A percentile compares a stretch with the other conserved stretches of the same genome.
These are phyloP conservation scores for Puccinia sorghi DNA, from an alignment of 1,284 basidiomycete species.

Conservation along the genomic window DNA sequence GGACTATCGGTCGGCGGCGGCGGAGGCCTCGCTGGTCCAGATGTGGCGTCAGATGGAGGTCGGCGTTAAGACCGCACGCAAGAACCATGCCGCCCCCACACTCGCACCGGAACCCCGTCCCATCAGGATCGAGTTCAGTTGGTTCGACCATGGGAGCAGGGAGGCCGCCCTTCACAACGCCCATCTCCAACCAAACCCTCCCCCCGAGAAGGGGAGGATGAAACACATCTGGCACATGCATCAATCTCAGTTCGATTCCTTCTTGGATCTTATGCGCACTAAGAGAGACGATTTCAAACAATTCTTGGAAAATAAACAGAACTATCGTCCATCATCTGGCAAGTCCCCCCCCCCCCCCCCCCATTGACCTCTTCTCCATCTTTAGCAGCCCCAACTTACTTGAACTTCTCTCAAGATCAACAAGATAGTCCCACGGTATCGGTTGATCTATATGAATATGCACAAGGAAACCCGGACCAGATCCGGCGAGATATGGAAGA, in stretches of 20 bases:
- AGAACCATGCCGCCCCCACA: conserved; percentile 28
- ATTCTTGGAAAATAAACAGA: conserved; percentile 41
- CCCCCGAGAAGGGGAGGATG: conserved; percentile 14
- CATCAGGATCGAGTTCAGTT: conserved; percentile 45
- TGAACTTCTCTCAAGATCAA: background rate
- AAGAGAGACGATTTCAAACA: conserved; percentile 23
- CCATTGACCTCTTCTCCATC: background rate
- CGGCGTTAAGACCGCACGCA: conserved; percentile 37
- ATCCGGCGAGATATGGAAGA: conserved; percentile 47
- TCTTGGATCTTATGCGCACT: conserved; percentile 33
- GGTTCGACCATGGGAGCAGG: conserved; percentile 30
- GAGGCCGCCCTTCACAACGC: background rate
- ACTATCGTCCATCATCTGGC: background rate
- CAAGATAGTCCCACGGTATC: background rate
- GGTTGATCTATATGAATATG: conserved; percentile 42
- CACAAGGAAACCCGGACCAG: conserved; percentile 47
- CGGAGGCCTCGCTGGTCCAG: conserved; percentile 31
- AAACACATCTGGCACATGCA: conserved; percentile 51
- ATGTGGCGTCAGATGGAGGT: conserved; percentile 47
- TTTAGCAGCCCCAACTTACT: background rate
- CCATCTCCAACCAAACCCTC: background rate
- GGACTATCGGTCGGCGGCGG: conserved; percentile 43
- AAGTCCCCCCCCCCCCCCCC: background rate
- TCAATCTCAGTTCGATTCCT: conserved; percentile 40
- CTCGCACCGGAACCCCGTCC: conserved; percentile 32